These are phyloP conservation scores for Casuarina glauca DNA, from an alignment of 306 rosid species.

Conservation along the genomic window DNA sequence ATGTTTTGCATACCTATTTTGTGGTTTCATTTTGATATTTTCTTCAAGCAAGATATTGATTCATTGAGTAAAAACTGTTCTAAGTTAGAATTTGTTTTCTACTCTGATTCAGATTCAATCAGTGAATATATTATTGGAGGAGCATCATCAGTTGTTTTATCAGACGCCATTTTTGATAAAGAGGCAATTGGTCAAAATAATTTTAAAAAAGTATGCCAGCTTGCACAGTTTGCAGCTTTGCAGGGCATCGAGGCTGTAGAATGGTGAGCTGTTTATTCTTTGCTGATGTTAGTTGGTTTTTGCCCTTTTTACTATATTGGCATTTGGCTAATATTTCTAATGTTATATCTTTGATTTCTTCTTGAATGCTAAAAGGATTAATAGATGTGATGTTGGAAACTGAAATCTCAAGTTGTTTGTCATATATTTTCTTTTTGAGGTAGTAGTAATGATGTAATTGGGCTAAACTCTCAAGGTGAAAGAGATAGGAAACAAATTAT, in stretches of 20 bases:
- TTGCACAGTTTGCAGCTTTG: constrained; percentile 63
- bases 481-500: not conserved
- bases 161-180: constrained; percentile 85
- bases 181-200: constrained; percentile 49
- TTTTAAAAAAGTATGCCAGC: constrained; percentile 56
- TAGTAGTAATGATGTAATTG: too few relatives aligned
- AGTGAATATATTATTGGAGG: constrained; percentile 68
- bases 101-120: constrained; percentile 50
- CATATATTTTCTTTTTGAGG: not conserved
- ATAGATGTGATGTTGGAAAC: not conserved
- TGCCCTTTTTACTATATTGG: not conserved
- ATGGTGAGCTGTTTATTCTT: constrained; percentile 30
- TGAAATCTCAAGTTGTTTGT: not conserved
- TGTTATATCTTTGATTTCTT: too few relatives aligned
- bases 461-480: too few relatives aligned
- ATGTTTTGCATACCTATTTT: not conserved
- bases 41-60: constrained; percentile 6
- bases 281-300: not conserved
- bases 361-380: not conserved
- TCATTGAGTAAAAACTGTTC: not conserved
- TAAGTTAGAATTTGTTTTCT: constrained; percentile 14
- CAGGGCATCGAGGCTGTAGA: constrained; percentile 58
- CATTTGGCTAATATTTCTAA: not conserved
- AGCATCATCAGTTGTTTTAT: constrained; percentile 78
- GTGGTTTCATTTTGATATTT: not conserved